Conservation (phyloP, 345 rosid genomes). For the Pistacia vera region DNA sequence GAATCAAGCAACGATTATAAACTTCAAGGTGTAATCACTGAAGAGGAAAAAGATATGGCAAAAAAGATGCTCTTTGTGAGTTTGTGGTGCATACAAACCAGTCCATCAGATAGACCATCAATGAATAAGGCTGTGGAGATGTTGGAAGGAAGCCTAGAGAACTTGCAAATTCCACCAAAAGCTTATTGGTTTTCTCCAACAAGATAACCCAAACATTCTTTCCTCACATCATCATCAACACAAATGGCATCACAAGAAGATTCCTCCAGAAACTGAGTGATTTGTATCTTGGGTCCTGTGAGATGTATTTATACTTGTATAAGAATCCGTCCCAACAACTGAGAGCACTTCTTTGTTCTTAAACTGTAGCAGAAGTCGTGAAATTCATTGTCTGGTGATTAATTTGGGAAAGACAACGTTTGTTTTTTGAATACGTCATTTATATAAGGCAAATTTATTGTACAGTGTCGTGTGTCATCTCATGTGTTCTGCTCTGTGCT, state of each 20-base stretch:
- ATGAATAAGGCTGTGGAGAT: constrained; percentile 40
- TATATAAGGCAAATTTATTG: too few species aligned
- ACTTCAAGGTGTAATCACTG: neutral
- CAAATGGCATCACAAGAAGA: neutral
- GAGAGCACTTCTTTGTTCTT: neutral
- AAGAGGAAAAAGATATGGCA: constrained; percentile 17
- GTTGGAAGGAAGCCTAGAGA: constrained; percentile 24
- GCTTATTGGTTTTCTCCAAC: constrained; percentile 12
- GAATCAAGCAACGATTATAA: neutral
- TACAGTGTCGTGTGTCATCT: neutral
- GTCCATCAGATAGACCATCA: constrained; percentile 47
- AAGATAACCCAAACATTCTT: neutral
- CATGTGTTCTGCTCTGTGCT: neutral
- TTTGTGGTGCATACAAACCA: constrained; percentile 53
- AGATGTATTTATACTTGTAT: neutral
- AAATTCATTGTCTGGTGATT: neutral
- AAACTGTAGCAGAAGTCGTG: neutral
- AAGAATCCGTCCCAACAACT: neutral
- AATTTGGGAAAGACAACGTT: neutral
- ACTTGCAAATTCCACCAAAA: constrained; percentile 18
- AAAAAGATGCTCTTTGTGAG: constrained; percentile 39
- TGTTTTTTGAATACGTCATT: neutral
- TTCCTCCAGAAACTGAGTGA: neutral
- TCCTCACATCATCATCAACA: neutral
- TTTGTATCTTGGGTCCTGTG: neutral